Percentiles rank a stretch among this genome's conserved stretches.
Evolutionary conservation across 2,329 filamentous ascomycete genomes (phyloP).

Genomic region (Microsporum ferrugineum): DNA sequence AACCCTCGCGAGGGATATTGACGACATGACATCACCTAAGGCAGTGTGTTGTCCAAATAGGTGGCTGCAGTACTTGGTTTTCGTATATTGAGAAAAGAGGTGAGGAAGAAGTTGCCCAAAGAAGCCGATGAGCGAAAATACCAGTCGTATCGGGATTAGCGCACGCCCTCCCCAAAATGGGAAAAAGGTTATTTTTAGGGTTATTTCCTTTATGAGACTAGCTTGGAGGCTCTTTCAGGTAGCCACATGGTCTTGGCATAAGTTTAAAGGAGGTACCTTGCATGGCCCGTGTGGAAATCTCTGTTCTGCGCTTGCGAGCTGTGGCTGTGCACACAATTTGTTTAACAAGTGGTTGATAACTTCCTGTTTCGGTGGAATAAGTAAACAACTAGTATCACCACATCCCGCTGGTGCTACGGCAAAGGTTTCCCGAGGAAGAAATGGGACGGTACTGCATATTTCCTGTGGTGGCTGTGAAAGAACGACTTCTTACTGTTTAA

Average conservation of each 20-base stretch:
- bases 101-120: neutral
- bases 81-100: too few relatives aligned
- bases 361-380: neutral
- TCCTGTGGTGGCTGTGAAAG: conserved; percentile 2
- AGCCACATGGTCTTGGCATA: conserved; percentile 5
- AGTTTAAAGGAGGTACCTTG: neutral
- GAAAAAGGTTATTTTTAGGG: neutral
- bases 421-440: neutral
- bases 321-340: neutral
- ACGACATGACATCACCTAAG: too few relatives aligned
- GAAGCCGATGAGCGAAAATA: neutral
- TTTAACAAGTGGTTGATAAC: neutral
- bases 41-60: neutral
- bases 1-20: too few relatives aligned
- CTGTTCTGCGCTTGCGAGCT: neutral
- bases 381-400: neutral
- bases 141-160: neutral
- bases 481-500: neutral
- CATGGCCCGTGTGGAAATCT: conserved; percentile 3
- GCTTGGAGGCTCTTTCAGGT: conserved; percentile 3
- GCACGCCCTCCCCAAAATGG: neutral
- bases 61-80: neutral
- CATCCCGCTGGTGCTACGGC: neutral
- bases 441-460: neutral
- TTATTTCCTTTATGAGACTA: neutral